Base-by-base conservation (phyloP, 345 rosid genomes). In the Dipteronia sinensis region DNA sequence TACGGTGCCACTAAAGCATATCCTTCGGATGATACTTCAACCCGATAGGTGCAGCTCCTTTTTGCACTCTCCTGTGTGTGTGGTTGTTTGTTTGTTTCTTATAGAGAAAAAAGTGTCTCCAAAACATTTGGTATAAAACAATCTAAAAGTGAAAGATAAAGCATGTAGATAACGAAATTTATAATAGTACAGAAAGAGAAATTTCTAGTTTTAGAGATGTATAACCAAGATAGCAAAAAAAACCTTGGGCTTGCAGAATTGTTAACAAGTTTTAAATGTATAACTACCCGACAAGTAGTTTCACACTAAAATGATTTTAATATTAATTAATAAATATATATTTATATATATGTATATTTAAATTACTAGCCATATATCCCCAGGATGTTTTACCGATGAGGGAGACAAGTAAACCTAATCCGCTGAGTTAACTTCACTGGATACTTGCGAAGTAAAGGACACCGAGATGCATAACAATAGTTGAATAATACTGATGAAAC, bases 361-460 rank as follows among this genome's bases (percentile, higher is more conserved):
- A 59, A 31, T 71, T 67, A 88, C 83, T 80, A 76, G 93, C 99
- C 98, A 93, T 90, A 87, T 95, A 94, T 69, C 85, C 89, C 97
- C 98, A 91, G 79, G 94, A 72, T 25, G 95, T 91, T 74, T 1
- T 79, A 70, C 94, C n/a, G 97, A 80, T 80, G 93, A 87, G 98
- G 98, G 29, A 95, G 97, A 79, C 91, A 91, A 76, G 87, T 85
- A 76, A 92, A 90, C 79, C 96, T 98, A 75, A 95, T 85, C 78
- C 99, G 84, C 81, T 95, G 98, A 75, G 92, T 90, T 83, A 91
- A 82, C 88, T 95, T 94, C 79, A 95, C 78, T 81, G 90, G 75
- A 86, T 87, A 87, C 86, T 95, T 94, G 73, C 98, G 92, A 77
- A 95, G 98, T 80, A 94, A 80, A 78, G 94, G 86, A 85, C 97